These are phyloP conservation scores for Plectosphaerella cucumerina DNA, from an alignment of 2,329 filamentous ascomycete genomes.

Conservation along the genomic window DNA sequence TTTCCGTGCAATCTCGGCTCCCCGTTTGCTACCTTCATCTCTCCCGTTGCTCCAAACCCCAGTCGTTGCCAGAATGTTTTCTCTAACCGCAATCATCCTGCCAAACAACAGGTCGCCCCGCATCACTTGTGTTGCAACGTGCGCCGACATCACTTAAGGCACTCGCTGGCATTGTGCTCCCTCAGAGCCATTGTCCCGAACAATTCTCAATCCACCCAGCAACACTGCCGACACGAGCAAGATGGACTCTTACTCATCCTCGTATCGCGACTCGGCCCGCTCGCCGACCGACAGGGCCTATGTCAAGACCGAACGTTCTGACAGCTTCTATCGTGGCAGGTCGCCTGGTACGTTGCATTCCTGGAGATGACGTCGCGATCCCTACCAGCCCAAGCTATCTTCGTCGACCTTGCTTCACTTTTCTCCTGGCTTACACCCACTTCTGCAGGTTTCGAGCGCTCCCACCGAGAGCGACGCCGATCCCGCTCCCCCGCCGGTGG, in stretches of 20 bases:
- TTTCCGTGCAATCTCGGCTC: constrained; percentile 6
- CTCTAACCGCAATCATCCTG: constrained; percentile 54
- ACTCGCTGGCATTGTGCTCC: too few relatives aligned
- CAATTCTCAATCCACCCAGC: constrained; percentile 6
- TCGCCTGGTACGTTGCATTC: constrained; percentile 60
- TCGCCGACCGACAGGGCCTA: constrained; percentile 51
- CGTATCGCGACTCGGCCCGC: constrained; percentile 49
- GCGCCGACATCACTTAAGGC: too few relatives aligned
- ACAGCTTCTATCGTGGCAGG: constrained; percentile 61
- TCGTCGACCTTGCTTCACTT: neutral
- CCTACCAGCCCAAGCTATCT: neutral
- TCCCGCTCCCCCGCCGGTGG: constrained; percentile 64
- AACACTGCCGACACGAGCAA: constrained; percentile 7
- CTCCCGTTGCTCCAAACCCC: constrained; percentile 7
- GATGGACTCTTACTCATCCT: constrained; percentile 50
- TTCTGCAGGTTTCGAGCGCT: constrained; percentile 49
- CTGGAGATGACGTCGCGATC: neutral
- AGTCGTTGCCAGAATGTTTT: constrained; percentile 35
- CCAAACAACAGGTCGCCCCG: constrained; percentile 42
- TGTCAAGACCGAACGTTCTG: constrained; percentile 49
- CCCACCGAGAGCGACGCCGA: constrained; percentile 49
- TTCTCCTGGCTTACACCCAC: constrained; percentile 8
- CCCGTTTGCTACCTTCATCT: constrained; percentile 3
- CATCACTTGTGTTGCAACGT: neutral
- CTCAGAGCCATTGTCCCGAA: constrained; percentile 3